These are phyloP conservation scores for Exophiala sideris DNA, from an alignment of 2,329 filamentous ascomycete genomes.

Conservation along the genomic window DNA sequence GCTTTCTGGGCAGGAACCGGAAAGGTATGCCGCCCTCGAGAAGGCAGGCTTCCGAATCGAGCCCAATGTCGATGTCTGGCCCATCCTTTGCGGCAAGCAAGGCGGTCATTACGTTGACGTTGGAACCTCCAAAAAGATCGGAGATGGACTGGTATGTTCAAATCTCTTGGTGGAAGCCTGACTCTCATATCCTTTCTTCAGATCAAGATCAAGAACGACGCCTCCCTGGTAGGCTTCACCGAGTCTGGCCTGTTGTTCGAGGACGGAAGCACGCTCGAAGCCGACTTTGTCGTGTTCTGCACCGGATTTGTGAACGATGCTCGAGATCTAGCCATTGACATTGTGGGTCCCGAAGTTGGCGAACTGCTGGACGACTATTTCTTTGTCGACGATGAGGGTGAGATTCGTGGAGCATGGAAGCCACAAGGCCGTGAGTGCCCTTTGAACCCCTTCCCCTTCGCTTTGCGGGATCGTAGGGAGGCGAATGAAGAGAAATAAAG, in stretches of 20 bases:
- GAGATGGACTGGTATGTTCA: slow-evolving; percentile 33
- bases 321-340: slow-evolving; percentile 34
- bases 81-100: slow-evolving; percentile 40
- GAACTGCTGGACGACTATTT: slow-evolving; percentile 43
- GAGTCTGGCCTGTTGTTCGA: slow-evolving; percentile 41
- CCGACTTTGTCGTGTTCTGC: slow-evolving; percentile 46
- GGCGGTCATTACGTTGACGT: slow-evolving; percentile 50
- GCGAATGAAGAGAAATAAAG: too few relatives aligned
- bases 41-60: slow-evolving; percentile 43
- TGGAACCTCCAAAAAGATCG: slow-evolving; percentile 41
- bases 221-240: slow-evolving; percentile 35
- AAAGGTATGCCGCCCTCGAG: slow-evolving; percentile 40
- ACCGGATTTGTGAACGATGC: slow-evolving; percentile 47
- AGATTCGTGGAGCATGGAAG: slow-evolving; percentile 43
- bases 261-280: slow-evolving; percentile 41
- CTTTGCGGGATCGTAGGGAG: neutral
- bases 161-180: neutral
- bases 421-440: slow-evolving; percentile 36
- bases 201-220: slow-evolving; percentile 44
- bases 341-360: slow-evolving; percentile 42
- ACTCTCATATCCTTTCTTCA: slow-evolving; percentile 19
- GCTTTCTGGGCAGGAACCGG: slow-evolving; percentile 31
- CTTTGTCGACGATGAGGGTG: slow-evolving; percentile 46
- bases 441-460: neutral
- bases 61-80: slow-evolving; percentile 34